Conservation (phyloP, 192 early-diverging fungal species). For the Umbelopsis ramanniana region DNA sequence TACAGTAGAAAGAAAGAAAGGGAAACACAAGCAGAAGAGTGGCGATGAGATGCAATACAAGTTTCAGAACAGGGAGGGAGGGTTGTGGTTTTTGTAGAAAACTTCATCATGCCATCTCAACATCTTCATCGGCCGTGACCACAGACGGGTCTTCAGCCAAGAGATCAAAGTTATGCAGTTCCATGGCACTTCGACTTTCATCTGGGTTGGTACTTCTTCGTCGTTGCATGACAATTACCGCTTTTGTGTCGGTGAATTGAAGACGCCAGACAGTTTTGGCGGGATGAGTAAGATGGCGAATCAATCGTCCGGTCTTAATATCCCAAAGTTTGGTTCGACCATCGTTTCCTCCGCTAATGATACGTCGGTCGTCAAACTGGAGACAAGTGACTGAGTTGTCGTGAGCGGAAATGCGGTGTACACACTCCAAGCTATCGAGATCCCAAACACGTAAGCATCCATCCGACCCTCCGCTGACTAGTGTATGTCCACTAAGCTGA, state of each 20-base stretch:
- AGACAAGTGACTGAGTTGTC: slow-evolving; percentile 95
- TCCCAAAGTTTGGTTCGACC: slow-evolving; percentile 97
- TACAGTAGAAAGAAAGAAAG: slow-evolving; percentile 11
- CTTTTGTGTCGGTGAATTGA: slow-evolving; percentile 56
- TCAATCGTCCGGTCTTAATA: slow-evolving; percentile 79
- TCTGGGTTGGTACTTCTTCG: slow-evolving; percentile 16
- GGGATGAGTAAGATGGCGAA: slow-evolving; percentile 77
- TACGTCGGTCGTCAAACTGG: slow-evolving; percentile 88
- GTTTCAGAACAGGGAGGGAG: background rate
- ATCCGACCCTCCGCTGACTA: slow-evolving; percentile 96
- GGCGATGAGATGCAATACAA: background rate
- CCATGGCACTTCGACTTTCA: slow-evolving; percentile 37
- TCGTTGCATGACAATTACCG: slow-evolving; percentile 59
- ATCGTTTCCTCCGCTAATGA: slow-evolving; percentile 89
- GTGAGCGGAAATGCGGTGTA: slow-evolving; percentile 68
- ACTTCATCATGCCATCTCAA: background rate
- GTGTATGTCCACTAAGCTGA: slow-evolving; percentile 50
- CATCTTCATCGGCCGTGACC: background rate
- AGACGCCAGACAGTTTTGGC: slow-evolving; percentile 88
- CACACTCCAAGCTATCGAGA: slow-evolving; percentile 57
- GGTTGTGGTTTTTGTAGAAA: too few species aligned
- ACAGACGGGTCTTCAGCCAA: background rate
- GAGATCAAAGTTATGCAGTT: slow-evolving; percentile 47
- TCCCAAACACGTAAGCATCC: slow-evolving; percentile 94
- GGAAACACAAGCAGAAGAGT: background rate